These are phyloP conservation scores for Colletotrichum sp. DNA, from an alignment of 2,329 filamentous ascomycete genomes.

Conservation along the genomic window DNA sequence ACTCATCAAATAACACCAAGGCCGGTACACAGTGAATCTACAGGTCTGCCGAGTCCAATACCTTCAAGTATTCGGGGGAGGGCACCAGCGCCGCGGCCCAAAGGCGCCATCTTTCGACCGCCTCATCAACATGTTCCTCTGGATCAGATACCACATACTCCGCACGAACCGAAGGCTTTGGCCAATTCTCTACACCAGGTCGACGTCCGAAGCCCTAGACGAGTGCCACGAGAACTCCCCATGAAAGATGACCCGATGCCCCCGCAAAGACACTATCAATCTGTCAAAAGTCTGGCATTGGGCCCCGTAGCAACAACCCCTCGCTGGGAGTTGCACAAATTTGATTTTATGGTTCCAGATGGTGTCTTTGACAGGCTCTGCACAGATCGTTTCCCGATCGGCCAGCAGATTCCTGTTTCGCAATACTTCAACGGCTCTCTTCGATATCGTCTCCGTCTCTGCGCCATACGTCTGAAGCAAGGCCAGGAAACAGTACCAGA, in stretches of 20 bases:
- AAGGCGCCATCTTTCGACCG: constrained; percentile 27
- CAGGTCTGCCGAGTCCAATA: background rate
- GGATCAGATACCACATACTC: constrained; percentile 44
- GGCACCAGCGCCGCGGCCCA: background rate
- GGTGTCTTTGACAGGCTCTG: constrained; percentile 41
- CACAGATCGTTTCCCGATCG: constrained; percentile 28
- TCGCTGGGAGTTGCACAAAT: constrained; percentile 41
- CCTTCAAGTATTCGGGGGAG: background rate
- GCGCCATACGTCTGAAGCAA: constrained; percentile 33
- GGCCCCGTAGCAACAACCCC: constrained; percentile 46
- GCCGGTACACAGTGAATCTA: background rate
- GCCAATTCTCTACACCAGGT: constrained; percentile 50
- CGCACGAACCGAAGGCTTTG: constrained; percentile 46
- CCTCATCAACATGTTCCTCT: constrained; percentile 22
- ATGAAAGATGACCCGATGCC: background rate
- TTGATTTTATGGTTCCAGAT: constrained; percentile 51
- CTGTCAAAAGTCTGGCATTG: constrained; percentile 55
- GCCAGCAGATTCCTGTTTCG: constrained; percentile 37
- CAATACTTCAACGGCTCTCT: constrained; percentile 56
- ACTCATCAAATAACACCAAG: background rate
- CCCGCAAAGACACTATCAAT: constrained; percentile 58
- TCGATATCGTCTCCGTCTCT: constrained; percentile 73
- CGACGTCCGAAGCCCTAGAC: constrained; percentile 52
- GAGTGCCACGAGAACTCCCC: constrained; percentile 32
- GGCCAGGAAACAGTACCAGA: constrained; percentile 39